phyloP scores from a whole-genome alignment of 2,329 filamentous ascomycete genomes.

The Diplodia corticola region DNA sequence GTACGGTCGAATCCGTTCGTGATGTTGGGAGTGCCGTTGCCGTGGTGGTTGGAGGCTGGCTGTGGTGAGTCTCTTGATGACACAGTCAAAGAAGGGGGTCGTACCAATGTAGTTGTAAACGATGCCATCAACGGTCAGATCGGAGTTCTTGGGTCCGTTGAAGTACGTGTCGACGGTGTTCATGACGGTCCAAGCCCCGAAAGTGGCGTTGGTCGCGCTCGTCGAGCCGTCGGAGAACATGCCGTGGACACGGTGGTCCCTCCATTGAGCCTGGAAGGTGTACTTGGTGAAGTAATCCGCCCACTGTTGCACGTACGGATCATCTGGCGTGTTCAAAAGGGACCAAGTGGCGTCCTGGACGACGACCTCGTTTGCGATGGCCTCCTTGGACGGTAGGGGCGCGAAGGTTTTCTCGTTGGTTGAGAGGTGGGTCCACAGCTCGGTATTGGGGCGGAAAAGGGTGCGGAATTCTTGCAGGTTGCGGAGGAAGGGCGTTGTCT shows the following conservation, averaged over 20 bases:
- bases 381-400: slow-evolving; percentile 51
- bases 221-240: slow-evolving; percentile 54
- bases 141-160: slow-evolving; percentile 62
- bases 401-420: slow-evolving; percentile 58
- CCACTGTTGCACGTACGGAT: slow-evolving; percentile 57
- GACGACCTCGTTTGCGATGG: slow-evolving; percentile 45
- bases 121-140: slow-evolving; percentile 64
- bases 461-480: slow-evolving; percentile 64
- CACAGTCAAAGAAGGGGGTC: not conserved
- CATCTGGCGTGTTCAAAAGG: slow-evolving; percentile 54
- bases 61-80: not conserved
- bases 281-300: slow-evolving; percentile 68
- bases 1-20: slow-evolving; percentile 65
- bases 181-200: slow-evolving; percentile 64
- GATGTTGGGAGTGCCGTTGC: slow-evolving; percentile 64
- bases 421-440: slow-evolving; percentile 63
- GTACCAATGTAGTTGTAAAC: slow-evolving; percentile 62
- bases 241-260: slow-evolving; percentile 60
- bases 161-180: slow-evolving; percentile 65
- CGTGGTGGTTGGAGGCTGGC: slow-evolving; percentile 58
- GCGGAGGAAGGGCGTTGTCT: slow-evolving; percentile 56
- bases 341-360: slow-evolving; percentile 68
- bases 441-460: slow-evolving; percentile 60
- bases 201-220: slow-evolving; percentile 54
- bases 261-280: slow-evolving; percentile 60